Base-by-base conservation (phyloP, 352 stramenopile species). In the Globisporangium carolinianum region DNA sequence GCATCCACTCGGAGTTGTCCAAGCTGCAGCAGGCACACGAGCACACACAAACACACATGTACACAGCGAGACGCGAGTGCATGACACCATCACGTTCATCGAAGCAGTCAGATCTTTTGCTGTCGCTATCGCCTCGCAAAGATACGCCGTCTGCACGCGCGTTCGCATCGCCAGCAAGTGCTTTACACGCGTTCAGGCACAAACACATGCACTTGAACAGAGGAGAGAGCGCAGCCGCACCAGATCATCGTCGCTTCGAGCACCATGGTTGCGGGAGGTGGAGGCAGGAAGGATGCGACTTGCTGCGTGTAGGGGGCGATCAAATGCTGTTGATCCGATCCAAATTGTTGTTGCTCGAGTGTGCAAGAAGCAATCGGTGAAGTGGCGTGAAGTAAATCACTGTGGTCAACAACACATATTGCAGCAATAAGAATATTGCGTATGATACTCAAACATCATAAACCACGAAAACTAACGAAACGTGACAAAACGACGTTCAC, bases 1-100 rank as follows among this genome's bases (percentile, higher is more conserved):
- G 90, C 96, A 98, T 98, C 83, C 88, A 98, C 73, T 99, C 94
- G 62, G 94, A 98, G 71, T 97, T 98, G 75, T 99, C 96, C 66
- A 99, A 63, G 60, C 83, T 94, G 55, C 14, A 51, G 39, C 15
- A 55, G 37, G 32, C 53, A 53, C 18, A 61, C 1, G 17, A 5
- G 45, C 5, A 14, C 11, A 12, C 39, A 12, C 24, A 24, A 24
- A 24, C 24, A 53, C 52, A 53, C 49, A 45, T n/a, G n/a, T 17
- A 57, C 12, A 12, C 8, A 48, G 32, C 6, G 36, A 45, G 47
- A 17, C 24, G 47, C 47, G 47, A 42, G 10, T 50, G 48, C 48
- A 24, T 9, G 14, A 24, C 4, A 24, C 6, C 9, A n/a, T 49
- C 45, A 35, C 15, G 50, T 45, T 46, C 35, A n/a, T n/a, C 7